phyloP scores from a whole-genome alignment of 805 yeast species.

The Wickerhamiella domercqiae region DNA sequence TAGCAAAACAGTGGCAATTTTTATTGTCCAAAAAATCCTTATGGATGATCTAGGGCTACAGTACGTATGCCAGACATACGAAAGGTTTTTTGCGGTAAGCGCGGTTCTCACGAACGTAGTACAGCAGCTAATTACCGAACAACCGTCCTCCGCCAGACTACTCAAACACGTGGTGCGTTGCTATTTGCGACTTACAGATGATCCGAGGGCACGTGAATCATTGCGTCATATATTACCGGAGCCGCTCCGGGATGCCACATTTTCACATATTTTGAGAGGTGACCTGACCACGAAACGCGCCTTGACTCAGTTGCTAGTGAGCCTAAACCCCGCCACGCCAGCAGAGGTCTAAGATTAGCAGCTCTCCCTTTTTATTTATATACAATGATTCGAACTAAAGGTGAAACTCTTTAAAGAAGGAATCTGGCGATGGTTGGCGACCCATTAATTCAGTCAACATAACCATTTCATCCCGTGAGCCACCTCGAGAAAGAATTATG shows the following conservation, averaged over 20 bases:
- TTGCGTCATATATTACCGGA: conserved; percentile 72
- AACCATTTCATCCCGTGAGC: conserved; percentile 53
- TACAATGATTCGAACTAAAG: not conserved
- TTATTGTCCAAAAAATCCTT: conserved; percentile 83
- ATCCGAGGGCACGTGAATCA: conserved; percentile 78
- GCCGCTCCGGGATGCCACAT: conserved; percentile 75
- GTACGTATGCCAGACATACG: conserved; percentile 89
- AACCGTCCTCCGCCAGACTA: conserved; percentile 49
- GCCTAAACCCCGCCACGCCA: conserved; percentile 24
- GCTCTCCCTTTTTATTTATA: not conserved
- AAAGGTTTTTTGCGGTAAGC: conserved; percentile 86
- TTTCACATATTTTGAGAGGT: conserved; percentile 61
- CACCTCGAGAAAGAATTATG: conserved; percentile 54
- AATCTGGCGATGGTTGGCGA: conserved; percentile 57
- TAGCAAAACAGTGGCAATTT: conserved; percentile 90
- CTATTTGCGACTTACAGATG: conserved; percentile 78
- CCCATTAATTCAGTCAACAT: conserved; percentile 53
- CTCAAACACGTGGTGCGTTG: conserved; percentile 90
- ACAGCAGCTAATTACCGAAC: conserved; percentile 55
- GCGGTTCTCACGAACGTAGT: conserved; percentile 80
- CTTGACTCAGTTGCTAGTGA: conserved; percentile 63
- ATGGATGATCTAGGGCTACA: conserved; percentile 82
- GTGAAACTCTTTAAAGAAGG: conserved; percentile 51
- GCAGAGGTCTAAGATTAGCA: not conserved
- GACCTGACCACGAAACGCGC: conserved; percentile 82